A percentile compares a stretch with the other conserved stretches of the same genome.
Evolutionary conservation across 2,329 filamentous ascomycete species (phyloP).

Genomic region (Malbranchea cinnamomea): DNA sequence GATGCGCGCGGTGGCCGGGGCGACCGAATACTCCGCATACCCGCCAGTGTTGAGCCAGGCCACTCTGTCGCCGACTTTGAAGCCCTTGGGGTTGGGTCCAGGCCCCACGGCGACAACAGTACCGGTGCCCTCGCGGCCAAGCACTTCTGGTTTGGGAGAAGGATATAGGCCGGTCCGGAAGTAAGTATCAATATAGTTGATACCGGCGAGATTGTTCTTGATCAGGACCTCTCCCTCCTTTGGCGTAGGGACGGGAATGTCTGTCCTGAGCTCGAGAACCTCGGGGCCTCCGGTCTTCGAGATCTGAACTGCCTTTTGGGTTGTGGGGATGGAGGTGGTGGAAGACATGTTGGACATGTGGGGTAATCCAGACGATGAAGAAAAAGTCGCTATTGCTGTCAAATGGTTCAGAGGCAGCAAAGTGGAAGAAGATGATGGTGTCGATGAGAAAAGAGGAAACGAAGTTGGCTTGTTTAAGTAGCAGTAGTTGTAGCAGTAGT

Average conservation of each 20-base stretch:
- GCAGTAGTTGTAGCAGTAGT: too few species aligned
- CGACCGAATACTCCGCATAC: constrained; percentile 47
- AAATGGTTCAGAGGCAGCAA: too few species aligned
- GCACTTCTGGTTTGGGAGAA: constrained; percentile 53
- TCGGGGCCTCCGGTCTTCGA: constrained; percentile 58
- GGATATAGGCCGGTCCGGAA: constrained; percentile 76
- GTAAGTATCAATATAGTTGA: constrained; percentile 89
- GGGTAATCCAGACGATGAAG: too few species aligned
- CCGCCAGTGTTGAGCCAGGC: constrained; percentile 46
- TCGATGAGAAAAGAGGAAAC: too few species aligned
- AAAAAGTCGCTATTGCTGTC: too few species aligned
- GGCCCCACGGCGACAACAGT: constrained; percentile 48
- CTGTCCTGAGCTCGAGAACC: constrained; percentile 54
- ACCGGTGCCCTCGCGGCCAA: constrained; percentile 68
- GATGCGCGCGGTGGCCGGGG: constrained; percentile 35
- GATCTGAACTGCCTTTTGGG: constrained; percentile 60
- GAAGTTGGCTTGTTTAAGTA: too few species aligned
- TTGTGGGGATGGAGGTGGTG: constrained; percentile 39
- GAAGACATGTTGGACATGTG: constrained; percentile 28
- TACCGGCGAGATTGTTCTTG: constrained; percentile 62
- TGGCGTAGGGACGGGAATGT: constrained; percentile 54
- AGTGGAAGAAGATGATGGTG: too few species aligned
- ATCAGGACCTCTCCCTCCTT: constrained; percentile 61
- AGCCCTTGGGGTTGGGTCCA: constrained; percentile 32
- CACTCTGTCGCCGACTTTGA: constrained; percentile 54